Base-by-base conservation (phyloP, 192 early-diverging fungal species). In the Gamsiella multidivaricata region DNA sequence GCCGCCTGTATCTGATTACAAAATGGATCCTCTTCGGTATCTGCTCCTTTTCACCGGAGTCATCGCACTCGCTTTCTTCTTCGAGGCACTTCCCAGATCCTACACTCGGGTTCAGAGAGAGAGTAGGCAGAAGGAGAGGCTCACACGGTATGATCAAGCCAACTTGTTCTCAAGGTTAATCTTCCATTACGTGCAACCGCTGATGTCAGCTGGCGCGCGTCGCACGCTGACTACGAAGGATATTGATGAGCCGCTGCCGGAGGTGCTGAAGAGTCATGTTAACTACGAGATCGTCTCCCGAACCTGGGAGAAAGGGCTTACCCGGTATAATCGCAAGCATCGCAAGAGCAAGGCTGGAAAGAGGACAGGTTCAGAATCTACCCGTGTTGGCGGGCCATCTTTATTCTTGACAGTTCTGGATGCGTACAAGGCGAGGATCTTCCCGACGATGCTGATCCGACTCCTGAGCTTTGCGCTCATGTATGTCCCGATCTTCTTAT, bases 151-250 rank as follows among this genome's bases (percentile, higher is more conserved):
- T 20, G 71, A 75, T 28, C 71, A 75, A 9, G 89, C 95, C 32
- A 92, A 93, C 71, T 85, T 97, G 31, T 96, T 95, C 62, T 92
- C 91, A 34, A 85, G 86, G 14, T 60, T 95, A 2, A 89, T 89
- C 3, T 98, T 96, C 79, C 81, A 88, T 39, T 97, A 95, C 92
- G 89, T 95, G 87, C 89, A 90, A 34, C 87, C 89, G 18, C 58
- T 97, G 62, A 92, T 98, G 80, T 86, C 89, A 42, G 63, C 91
- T 41, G 96, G 95, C 0, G 89, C 86, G 49, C 61, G 70, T 18
- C 90, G 92, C 65, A 91, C 88, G 34, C 79, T 96, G 53, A 81
- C 75, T 2, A 73, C 82, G 55, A 88, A 87, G 2, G 95, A 97
- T 68, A 46, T 95, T 7, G 49, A 63, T 18, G 54, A 58, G 15